Conservation (phyloP, 345 rosid species). For the Corchorus olitorius region DNA sequence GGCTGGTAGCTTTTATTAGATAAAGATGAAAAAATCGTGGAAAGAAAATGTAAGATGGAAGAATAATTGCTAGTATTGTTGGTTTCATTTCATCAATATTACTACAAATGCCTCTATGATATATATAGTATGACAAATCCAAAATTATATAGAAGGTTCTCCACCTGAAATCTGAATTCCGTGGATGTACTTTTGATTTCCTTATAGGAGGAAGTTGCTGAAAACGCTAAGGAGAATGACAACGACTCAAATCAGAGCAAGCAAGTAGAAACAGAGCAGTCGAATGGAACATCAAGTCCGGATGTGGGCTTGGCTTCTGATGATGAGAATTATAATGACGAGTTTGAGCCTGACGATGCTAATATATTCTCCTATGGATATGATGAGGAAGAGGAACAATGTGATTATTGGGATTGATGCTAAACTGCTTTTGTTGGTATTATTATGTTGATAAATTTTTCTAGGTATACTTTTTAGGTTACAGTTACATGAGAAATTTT, state of each 20-base stretch:
- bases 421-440: background rate
- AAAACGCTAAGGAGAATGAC: background rate
- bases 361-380: background rate
- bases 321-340: constrained; percentile 3
- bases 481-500: background rate
- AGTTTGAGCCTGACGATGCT: background rate
- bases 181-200: background rate
- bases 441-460: no score
- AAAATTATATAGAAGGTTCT: background rate
- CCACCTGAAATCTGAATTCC: background rate
- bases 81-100: background rate
- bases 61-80: background rate
- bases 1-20: background rate
- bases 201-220: background rate
- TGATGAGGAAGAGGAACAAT: background rate
- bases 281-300: background rate
- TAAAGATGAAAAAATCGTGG: background rate
- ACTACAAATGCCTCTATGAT: background rate
- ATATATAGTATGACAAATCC: background rate
- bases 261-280: background rate
- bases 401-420: background rate
- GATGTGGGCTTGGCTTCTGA: background rate
- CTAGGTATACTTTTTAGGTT: background rate
- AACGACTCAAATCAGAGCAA: background rate
- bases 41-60: background rate